A percentile compares a stretch with the other conserved stretches of the same genome.
These are phyloP conservation scores for Liriodendron chinense DNA, from an alignment of 164 flowering plant genomes.

Conservation along the genomic window DNA sequence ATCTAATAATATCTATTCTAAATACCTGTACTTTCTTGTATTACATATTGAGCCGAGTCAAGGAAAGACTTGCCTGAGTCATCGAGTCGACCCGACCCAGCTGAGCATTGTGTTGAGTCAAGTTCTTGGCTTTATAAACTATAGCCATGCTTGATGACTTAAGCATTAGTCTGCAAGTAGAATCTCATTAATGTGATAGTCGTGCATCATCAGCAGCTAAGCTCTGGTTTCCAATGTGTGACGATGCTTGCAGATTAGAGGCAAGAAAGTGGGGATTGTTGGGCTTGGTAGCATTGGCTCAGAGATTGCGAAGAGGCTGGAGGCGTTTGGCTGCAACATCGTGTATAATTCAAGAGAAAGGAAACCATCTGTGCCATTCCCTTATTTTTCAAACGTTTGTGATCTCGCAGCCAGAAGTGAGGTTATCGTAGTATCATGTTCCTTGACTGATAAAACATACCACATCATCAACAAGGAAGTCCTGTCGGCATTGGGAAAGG, in stretches of 20 bases:
- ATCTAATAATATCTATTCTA: too few relatives aligned
- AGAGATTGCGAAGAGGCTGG: slow-evolving; percentile 61
- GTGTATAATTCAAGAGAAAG: slow-evolving; percentile 53
- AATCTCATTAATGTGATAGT: too few relatives aligned
- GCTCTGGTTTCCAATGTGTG: too few relatives aligned
- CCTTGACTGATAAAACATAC: slow-evolving; percentile 50
- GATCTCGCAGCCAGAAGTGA: slow-evolving; percentile 55
- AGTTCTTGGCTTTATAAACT: too few relatives aligned
- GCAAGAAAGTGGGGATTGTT: slow-evolving; percentile 67
- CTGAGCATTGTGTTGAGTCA: too few relatives aligned
- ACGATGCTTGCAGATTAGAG: slow-evolving; percentile 41
- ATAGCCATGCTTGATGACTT: too few relatives aligned
- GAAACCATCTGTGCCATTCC: slow-evolving; percentile 41
- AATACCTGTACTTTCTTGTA: too few relatives aligned
- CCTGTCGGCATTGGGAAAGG: slow-evolving; percentile 51
- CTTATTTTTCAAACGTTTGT: slow-evolving; percentile 33
- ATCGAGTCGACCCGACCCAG: too few relatives aligned
- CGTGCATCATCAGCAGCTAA: too few relatives aligned
- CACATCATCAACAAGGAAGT: slow-evolving; percentile 61
- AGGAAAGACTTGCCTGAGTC: too few relatives aligned
- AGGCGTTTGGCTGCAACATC: slow-evolving; percentile 59
- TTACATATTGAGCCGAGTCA: too few relatives aligned
- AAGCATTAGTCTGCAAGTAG: too few relatives aligned
- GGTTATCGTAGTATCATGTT: slow-evolving; percentile 52
- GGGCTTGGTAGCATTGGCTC: slow-evolving; percentile 72